Conservation (phyloP, 805 yeast species). For the Pichia scutulata region DNA sequence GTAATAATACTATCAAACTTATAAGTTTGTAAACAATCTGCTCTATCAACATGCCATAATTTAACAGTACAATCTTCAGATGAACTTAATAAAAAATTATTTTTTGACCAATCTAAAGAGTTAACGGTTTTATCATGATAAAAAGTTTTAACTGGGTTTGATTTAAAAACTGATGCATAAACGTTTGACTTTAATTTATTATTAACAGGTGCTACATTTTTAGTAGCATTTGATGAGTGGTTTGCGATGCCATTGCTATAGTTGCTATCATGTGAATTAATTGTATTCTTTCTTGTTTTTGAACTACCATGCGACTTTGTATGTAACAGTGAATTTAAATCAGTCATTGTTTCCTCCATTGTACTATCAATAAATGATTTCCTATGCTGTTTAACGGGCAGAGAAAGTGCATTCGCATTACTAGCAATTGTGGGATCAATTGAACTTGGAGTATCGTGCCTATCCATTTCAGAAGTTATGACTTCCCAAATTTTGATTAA, state of each 20-base stretch:
- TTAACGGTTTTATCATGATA: conserved; percentile 61
- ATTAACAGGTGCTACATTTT: not conserved
- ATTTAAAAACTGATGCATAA: conserved; percentile 74
- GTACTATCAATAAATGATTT: conserved; percentile 8
- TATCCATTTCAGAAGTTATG: conserved; percentile 60
- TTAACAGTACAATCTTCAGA: conserved; percentile 80
- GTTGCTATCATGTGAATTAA: conserved; percentile 1
- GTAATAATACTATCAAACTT: conserved; percentile 79
- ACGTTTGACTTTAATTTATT: conserved; percentile 19
- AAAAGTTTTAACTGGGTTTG: conserved; percentile 51
- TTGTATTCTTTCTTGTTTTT: conserved; percentile 5
- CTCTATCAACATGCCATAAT: conserved; percentile 77
- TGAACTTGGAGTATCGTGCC: conserved; percentile 21
- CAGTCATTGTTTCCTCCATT: conserved; percentile 11
- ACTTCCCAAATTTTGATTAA: conserved; percentile 72
- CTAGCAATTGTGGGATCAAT: too few relatives aligned
- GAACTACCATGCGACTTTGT: not conserved
- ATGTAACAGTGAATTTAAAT: conserved; percentile 11
- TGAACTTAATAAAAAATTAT: conserved; percentile 69
- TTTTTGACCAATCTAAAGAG: conserved; percentile 83
- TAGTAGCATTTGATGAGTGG: not conserved
- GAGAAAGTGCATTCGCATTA: not conserved
- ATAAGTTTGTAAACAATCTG: conserved; percentile 54
- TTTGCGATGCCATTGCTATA: not conserved
- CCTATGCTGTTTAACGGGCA: not conserved